Percentiles rank a stretch among this genome's conserved stretches.
Evolutionary conservation across 2,329 filamentous ascomycete genomes (phyloP).

Genomic region (Shiraia sp.): DNA sequence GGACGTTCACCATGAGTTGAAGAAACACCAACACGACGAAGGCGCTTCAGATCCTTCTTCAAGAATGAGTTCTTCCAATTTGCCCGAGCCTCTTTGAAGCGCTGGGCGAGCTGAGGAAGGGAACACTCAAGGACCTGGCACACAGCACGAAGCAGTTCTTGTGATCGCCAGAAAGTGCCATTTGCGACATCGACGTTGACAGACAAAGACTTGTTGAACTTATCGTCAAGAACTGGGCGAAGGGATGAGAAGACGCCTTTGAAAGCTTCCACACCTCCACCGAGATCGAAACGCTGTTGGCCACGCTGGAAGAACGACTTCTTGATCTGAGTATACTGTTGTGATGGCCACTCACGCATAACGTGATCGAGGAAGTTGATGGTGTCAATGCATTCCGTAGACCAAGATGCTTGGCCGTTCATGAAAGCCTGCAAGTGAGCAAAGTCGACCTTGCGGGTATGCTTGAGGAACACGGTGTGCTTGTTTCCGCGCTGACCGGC

Average conservation of each 20-base stretch:
- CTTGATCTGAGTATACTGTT: slow-evolving; percentile 71
- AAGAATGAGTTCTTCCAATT: slow-evolving; percentile 33
- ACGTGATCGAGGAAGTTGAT: slow-evolving; percentile 92
- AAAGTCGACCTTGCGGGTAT: slow-evolving; percentile 71
- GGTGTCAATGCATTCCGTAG: slow-evolving; percentile 70
- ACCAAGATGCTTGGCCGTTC: slow-evolving; percentile 54
- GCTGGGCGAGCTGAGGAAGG: slow-evolving; percentile 18
- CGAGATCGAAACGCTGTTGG: slow-evolving; percentile 57
- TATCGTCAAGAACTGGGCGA: slow-evolving; percentile 65
- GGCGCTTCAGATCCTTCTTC: slow-evolving; percentile 46
- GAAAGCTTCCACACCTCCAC: slow-evolving; percentile 71
- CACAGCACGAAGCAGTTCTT: slow-evolving; percentile 42
- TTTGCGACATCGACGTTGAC: slow-evolving; percentile 93
- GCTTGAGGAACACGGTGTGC: slow-evolving; percentile 65
- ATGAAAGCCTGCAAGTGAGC: slow-evolving; percentile 68
- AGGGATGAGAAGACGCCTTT: slow-evolving; percentile 91
- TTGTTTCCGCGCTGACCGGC: slow-evolving; percentile 46
- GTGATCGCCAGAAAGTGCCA: slow-evolving; percentile 76
- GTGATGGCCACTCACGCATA: slow-evolving; percentile 76
- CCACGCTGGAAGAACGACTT: slow-evolving; percentile 76
- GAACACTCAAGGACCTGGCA: slow-evolving; percentile 31
- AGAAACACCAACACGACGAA: slow-evolving; percentile 48
- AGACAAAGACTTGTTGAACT: slow-evolving; percentile 64
- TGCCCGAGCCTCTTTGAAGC: slow-evolving; percentile 21
- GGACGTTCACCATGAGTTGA: slow-evolving; percentile 44